A percentile compares a stretch with the other conserved stretches of the same genome.
phyloP scores from a whole-genome alignment of 352 stramenopile genomes.

The Pythium folliculosum region DNA sequence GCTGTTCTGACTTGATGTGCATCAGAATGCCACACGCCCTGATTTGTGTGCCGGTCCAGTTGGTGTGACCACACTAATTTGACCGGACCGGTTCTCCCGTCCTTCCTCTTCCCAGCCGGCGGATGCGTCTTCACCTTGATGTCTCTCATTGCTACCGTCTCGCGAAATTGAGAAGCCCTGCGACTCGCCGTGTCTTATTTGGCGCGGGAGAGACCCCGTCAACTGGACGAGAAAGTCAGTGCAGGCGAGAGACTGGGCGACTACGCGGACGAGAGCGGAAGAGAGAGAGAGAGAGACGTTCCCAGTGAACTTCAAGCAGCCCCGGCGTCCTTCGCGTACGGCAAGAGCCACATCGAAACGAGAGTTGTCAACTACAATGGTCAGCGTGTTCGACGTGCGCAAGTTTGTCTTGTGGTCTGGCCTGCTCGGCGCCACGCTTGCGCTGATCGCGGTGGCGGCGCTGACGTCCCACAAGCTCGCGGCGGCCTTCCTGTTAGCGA shows the following conservation, averaged over 20 bases:
- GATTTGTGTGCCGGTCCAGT: not conserved
- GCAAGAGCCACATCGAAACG: too few relatives aligned
- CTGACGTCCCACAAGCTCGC: slow-evolving; percentile 29
- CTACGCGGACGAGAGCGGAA: too few relatives aligned
- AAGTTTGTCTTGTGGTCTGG: slow-evolving; percentile 19
- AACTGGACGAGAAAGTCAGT: not conserved
- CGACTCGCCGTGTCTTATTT: not conserved
- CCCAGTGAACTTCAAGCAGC: too few relatives aligned
- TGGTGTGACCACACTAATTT: slow-evolving; percentile 17
- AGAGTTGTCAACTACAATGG: not conserved
- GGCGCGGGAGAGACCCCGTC: slow-evolving; percentile 7
- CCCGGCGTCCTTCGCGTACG: too few relatives aligned
- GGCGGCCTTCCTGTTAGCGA: slow-evolving; percentile 23
- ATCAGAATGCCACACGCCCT: not conserved
- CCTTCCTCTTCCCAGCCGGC: not conserved
- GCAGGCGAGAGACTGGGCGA: not conserved
- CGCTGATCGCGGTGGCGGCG: slow-evolving; percentile 22
- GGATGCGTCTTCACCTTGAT: slow-evolving; percentile 21
- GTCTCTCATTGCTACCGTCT: slow-evolving; percentile 9
- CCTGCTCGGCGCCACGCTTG: slow-evolving; percentile 16
- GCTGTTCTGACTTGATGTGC: slow-evolving; percentile 18
- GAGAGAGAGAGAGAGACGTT: too few relatives aligned
- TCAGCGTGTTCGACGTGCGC: slow-evolving; percentile 26
- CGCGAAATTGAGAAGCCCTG: not conserved
- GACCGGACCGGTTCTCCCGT: not conserved